phyloP scores from a whole-genome alignment of 176 grass and related monocot species.

The Bolboschoenus planiculmis region DNA sequence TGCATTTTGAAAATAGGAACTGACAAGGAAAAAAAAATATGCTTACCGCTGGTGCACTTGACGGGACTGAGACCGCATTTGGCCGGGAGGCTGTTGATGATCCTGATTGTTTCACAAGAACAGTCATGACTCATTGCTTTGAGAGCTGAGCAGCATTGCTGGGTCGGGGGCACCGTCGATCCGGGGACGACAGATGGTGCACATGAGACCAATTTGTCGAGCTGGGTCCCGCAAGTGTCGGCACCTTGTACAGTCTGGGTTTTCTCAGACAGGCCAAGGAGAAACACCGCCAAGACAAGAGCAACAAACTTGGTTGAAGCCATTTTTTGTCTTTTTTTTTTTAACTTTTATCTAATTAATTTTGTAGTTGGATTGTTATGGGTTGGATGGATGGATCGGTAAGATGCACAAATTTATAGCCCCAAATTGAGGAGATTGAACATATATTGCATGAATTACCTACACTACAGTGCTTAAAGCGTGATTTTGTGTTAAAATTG shows the following conservation, averaged over 20 bases:
- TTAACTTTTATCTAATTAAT: background rate
- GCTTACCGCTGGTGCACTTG: constrained; percentile 52
- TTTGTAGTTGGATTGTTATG: background rate
- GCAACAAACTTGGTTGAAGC: constrained; percentile 4
- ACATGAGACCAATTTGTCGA: constrained; percentile 44
- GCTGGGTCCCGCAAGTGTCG: constrained; percentile 39
- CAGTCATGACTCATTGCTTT: constrained; percentile 39
- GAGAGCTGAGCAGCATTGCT: constrained; percentile 62
- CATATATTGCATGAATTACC: constrained; percentile 17
- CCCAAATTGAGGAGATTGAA: background rate
- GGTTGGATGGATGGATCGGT: background rate
- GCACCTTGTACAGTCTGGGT: background rate
- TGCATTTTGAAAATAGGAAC: background rate
- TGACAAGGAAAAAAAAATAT: background rate
- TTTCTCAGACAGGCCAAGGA: constrained; percentile 6
- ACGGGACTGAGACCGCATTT: constrained; percentile 53
- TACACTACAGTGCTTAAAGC: background rate
- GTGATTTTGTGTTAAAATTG: background rate
- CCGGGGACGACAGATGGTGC: constrained; percentile 51
- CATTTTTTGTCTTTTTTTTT: background rate
- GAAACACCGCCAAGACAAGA: background rate
- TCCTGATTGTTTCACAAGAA: constrained; percentile 47
- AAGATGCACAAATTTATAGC: constrained; percentile 9
- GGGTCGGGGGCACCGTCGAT: constrained; percentile 29
- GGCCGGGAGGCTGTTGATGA: constrained; percentile 68